These are phyloP conservation scores for Macaranga tanarius DNA, from an alignment of 441 rosid species.

Conservation along the genomic window DNA sequence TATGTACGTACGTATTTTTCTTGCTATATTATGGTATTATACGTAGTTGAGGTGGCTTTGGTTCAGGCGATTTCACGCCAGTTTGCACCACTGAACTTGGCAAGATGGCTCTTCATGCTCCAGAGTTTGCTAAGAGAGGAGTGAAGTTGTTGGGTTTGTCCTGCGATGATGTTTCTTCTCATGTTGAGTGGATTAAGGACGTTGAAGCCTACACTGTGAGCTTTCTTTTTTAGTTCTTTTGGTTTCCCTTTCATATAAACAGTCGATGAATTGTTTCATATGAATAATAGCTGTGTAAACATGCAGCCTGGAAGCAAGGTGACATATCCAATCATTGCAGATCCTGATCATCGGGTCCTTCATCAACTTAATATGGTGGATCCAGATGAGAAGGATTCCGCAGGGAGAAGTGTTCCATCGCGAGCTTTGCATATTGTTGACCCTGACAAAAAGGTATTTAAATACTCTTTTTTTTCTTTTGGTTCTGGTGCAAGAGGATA, in stretches of 20 bases:
- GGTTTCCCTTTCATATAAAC: too few relatives aligned
- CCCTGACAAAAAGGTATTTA: constrained; percentile 52
- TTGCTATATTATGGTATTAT: not conserved
- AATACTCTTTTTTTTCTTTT: too few relatives aligned
- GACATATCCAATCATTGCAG: constrained; percentile 66
- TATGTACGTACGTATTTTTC: not conserved
- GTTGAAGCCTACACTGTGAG: constrained; percentile 62
- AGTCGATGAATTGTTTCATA: too few relatives aligned
- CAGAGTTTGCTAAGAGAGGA: constrained; percentile 56
- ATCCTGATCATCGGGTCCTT: constrained; percentile 54
- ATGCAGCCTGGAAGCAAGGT: constrained; percentile 67
- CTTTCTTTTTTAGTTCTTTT: not conserved
- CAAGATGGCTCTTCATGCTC: constrained; percentile 50
- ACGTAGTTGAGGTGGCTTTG: not conserved
- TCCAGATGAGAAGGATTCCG: constrained; percentile 55
- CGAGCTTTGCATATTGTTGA: constrained; percentile 77
- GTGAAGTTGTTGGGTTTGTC: constrained; percentile 79
- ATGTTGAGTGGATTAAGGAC: constrained; percentile 71
- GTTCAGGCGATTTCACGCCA: constrained; percentile 74
- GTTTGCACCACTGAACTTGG: constrained; percentile 83
- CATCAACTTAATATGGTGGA: constrained; percentile 79
- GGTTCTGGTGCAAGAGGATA: too few relatives aligned
- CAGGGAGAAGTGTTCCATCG: constrained; percentile 50
- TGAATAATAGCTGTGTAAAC: not conserved
- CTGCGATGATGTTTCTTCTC: constrained; percentile 64